A percentile compares a stretch with the other conserved stretches of the same genome.
Evolutionary conservation across 192 early-diverging fungal genomes (phyloP).

Genomic region (Powellomyces hirtus): DNA sequence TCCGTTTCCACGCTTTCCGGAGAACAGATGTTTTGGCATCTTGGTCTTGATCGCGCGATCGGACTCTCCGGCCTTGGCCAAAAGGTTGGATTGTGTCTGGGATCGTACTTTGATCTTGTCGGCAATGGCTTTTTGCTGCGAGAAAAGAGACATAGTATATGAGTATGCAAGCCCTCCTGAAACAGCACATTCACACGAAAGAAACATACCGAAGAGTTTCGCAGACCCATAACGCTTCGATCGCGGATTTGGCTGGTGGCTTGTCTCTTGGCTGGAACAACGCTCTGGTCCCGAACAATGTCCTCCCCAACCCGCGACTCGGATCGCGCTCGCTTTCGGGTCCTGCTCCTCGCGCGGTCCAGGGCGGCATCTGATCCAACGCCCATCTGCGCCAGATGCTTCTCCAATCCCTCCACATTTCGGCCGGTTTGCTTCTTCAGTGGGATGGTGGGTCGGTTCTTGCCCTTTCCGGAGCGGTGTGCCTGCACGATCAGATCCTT

Average conservation of each 20-base stretch:
- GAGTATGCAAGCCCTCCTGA: background rate
- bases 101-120: constrained; percentile 75
- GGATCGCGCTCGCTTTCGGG: constrained; percentile 72
- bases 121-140: constrained; percentile 60
- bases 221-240: constrained; percentile 67
- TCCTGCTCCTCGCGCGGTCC: constrained; percentile 61
- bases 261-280: constrained; percentile 35
- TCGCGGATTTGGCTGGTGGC: constrained; percentile 35
- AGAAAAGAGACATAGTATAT: background rate
- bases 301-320: constrained; percentile 63
- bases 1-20: constrained; percentile 74
- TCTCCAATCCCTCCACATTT: constrained; percentile 50
- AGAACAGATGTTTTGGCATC: constrained; percentile 98
- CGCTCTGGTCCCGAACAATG: constrained; percentile 47
- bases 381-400: constrained; percentile 70
- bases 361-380: constrained; percentile 58
- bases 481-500: constrained; percentile 78
- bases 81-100: constrained; percentile 71
- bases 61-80: constrained; percentile 86
- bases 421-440: constrained; percentile 43
- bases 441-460: constrained; percentile 74
- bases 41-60: constrained; percentile 89
- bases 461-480: constrained; percentile 73
- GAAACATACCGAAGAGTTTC: constrained; percentile 46
- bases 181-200: background rate